Base-by-base conservation (phyloP, 108 stramenopile species). In the Hondaea fermentalgiana region DNA sequence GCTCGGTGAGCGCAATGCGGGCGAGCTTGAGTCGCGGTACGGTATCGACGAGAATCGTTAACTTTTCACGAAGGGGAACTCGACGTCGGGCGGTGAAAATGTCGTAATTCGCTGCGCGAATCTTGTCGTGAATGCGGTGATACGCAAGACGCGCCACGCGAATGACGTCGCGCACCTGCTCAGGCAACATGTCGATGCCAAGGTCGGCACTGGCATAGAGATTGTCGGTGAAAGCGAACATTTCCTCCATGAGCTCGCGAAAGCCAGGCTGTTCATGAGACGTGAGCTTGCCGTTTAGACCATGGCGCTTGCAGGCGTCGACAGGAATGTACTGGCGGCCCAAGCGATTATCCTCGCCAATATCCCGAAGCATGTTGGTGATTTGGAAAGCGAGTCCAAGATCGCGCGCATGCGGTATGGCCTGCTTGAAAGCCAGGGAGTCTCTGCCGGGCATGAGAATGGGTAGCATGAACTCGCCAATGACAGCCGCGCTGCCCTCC, bases 311-410 rank as follows among this genome's bases (percentile, higher is more conserved):
- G 51, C 76, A 83, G 6, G 51, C 51, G 44, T 53, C 51, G 43
- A 90, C 42, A 17, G 98, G 98, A 4, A 99, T 91, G 92, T 99
- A 99, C 16, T 98, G 96, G 72, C 98, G 92, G 19, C 96, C 98
- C 35, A 98, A 94, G 42, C 90, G 93, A 5, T 97, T 96, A 90
- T 99, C 98, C 92, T 99, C 98, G 21, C 98, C 98, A 5, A 99
- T 97, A 88, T 98, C 98, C 10, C 98, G 95, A 5, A 99, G 94
- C 72, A 99, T 99, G 91, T 99, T 99, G 87, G 98, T 99, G 87
- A 99, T 91, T 94, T 99, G 98, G 90, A 99, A 96, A 60, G 97
- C 98, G 51, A 98, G 97, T n/a, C 98, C 98, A 35, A 99, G 92
- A 35, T 83, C 5, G 6, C 76, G 45, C 12, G 76, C 76, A 0